These are phyloP conservation scores for Chrysoporthe austroafricana DNA, from an alignment of 2,329 filamentous ascomycete species.

Conservation along the genomic window DNA sequence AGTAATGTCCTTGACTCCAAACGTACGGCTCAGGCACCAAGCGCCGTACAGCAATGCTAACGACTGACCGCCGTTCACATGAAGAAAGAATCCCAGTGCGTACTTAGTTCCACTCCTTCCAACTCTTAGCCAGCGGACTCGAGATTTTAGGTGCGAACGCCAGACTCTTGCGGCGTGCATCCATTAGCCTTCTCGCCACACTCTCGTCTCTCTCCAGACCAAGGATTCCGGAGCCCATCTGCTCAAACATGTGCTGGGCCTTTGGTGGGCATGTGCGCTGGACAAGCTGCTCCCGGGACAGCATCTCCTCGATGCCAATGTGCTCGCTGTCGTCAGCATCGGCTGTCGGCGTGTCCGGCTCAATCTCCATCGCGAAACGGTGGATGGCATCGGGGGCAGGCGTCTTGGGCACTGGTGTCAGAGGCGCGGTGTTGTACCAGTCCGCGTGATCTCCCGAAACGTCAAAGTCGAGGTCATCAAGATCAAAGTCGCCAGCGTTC, in stretches of 20 bases:
- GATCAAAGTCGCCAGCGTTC: constrained; percentile 37
- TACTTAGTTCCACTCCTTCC: constrained; percentile 49
- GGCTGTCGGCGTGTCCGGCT: constrained; percentile 48
- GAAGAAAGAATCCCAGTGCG: neutral
- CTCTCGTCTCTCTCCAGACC: constrained; percentile 57
- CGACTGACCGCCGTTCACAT: neutral
- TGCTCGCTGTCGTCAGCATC: constrained; percentile 37
- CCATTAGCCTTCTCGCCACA: constrained; percentile 67
- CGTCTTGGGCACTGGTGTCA: constrained; percentile 63
- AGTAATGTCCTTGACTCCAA: neutral
- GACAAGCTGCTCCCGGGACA: constrained; percentile 45
- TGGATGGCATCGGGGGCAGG: constrained; percentile 59
- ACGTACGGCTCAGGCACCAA: neutral
- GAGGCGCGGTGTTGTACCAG: constrained; percentile 40
- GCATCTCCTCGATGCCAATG: constrained; percentile 30
- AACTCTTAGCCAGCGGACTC: constrained; percentile 64
- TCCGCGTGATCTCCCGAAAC: constrained; percentile 46
- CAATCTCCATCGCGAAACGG: constrained; percentile 54
- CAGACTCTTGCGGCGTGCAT: constrained; percentile 75
- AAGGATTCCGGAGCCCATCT: constrained; percentile 51
- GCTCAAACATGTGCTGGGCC: constrained; percentile 39
- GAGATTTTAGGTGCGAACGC: constrained; percentile 77
- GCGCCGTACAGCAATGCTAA: constrained; percentile 4
- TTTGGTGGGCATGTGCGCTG: constrained; percentile 61
- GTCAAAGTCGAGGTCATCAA: constrained; percentile 43